Conservation (phyloP, 2,329 filamentous ascomycete species). For the Colletotrichum sp. region DNA sequence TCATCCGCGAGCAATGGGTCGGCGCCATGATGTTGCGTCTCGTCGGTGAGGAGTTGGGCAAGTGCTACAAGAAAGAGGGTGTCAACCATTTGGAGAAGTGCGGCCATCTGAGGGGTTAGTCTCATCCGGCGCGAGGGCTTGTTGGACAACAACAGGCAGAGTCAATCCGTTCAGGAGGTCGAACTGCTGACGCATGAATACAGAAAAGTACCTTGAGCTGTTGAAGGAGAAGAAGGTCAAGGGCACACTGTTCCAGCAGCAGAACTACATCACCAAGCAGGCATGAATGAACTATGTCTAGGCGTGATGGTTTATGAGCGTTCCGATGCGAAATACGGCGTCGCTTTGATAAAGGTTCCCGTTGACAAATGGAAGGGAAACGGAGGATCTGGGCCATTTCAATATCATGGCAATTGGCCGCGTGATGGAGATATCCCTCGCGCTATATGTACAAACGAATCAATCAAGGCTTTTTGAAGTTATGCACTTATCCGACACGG, state of each 20-base stretch:
- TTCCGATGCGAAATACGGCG: neutral
- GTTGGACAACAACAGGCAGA: neutral
- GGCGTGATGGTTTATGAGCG: neutral
- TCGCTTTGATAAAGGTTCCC: slow-evolving; percentile 3
- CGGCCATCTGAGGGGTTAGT: slow-evolving; percentile 79
- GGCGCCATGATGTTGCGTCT: slow-evolving; percentile 87
- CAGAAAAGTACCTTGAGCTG: slow-evolving; percentile 81
- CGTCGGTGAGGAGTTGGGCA: slow-evolving; percentile 82
- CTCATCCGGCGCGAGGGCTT: neutral
- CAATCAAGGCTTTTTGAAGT: slow-evolving; percentile 10
- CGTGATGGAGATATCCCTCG: slow-evolving; percentile 18
- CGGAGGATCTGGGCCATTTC: neutral
- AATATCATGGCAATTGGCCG: slow-evolving; percentile 8
- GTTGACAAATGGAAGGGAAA: neutral
- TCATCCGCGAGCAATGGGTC: slow-evolving; percentile 88
- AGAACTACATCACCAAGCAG: slow-evolving; percentile 71
- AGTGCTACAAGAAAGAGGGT: slow-evolving; percentile 84
- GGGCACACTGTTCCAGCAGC: slow-evolving; percentile 81
- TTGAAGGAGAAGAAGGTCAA: slow-evolving; percentile 78
- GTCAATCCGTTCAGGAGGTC: neutral
- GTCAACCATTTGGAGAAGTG: slow-evolving; percentile 92
- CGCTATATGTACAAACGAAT: slow-evolving; percentile 21
- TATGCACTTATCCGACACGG: slow-evolving; percentile 9
- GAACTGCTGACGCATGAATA: neutral
- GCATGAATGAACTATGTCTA: slow-evolving; percentile 23